Percentiles rank a stretch among this genome's conserved stretches.
Conservation (phyloP, 352 stramenopile genomes). For the Globisporangium alternatum region DNA sequence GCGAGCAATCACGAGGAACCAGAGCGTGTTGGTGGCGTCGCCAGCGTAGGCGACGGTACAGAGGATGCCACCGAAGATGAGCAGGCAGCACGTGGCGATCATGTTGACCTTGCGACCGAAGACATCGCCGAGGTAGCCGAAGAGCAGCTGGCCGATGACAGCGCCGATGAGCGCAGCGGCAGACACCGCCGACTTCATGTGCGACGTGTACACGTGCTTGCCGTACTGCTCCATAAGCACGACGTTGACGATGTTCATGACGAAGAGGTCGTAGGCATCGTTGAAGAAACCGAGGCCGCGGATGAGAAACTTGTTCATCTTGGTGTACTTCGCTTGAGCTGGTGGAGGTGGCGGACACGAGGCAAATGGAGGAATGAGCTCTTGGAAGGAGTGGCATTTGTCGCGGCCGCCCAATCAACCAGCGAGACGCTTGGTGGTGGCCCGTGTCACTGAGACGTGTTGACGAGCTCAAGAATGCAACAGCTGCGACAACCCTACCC, state of each 20-base stretch:
- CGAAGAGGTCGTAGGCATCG: no score
- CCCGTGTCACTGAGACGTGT: slow-evolving; percentile 3
- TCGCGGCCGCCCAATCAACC: no score
- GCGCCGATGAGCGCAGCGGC: slow-evolving; percentile 54
- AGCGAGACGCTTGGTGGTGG: neutral
- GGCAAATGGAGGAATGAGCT: neutral
- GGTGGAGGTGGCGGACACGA: neutral
- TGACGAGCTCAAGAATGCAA: slow-evolving; percentile 3
- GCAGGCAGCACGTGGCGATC: slow-evolving; percentile 58
- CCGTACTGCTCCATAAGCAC: no score
- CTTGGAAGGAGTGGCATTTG: no score
- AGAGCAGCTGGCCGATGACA: slow-evolving; percentile 54
- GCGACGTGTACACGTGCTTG: slow-evolving; percentile 31
- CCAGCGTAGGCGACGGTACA: slow-evolving; percentile 54
- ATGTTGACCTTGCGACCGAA: slow-evolving; percentile 67
- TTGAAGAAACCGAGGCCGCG: slow-evolving; percentile 42
- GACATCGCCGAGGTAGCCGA: slow-evolving; percentile 57
- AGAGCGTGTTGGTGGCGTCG: slow-evolving; percentile 35
- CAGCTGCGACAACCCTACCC: no score
- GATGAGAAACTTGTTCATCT: slow-evolving; percentile 63
- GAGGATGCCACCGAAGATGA: slow-evolving; percentile 65
- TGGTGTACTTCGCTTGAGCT: neutral
- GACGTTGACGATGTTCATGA: no score
- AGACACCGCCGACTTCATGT: slow-evolving; percentile 60
- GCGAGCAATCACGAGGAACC: slow-evolving; percentile 57